A percentile compares a stretch with the other conserved stretches of the same genome.
These are phyloP conservation scores for Colletotrichum cuscutae DNA, from an alignment of 2,329 filamentous ascomycete genomes.

Conservation along the genomic window DNA sequence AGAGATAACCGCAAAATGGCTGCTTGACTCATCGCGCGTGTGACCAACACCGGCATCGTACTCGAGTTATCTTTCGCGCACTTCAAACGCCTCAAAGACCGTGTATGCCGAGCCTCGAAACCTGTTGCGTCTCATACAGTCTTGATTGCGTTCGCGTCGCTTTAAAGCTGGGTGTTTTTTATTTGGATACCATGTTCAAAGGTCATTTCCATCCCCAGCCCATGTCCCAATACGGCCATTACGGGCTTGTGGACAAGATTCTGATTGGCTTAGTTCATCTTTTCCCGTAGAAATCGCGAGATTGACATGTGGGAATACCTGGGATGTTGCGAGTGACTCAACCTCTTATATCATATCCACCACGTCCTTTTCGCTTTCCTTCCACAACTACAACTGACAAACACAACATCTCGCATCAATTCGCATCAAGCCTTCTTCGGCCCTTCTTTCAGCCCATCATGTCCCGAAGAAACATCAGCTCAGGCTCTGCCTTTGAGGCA, in stretches of 20 bases:
- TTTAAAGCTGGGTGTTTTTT: not conserved
- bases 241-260: not conserved
- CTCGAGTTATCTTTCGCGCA: not conserved
- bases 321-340: not conserved
- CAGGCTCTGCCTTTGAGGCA: constrained; percentile 61
- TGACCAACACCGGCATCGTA: not conserved
- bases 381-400: no score
- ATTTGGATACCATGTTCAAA: not conserved
- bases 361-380: not conserved
- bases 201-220: not conserved
- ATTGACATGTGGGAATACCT: not conserved
- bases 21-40: not conserved
- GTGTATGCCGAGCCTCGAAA: not conserved
- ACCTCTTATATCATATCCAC: not conserved
- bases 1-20: not conserved
- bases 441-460: constrained; percentile 37
- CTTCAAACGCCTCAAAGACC: not conserved
- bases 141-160: not conserved
- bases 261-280: constrained; percentile 13
- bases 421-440: not conserved
- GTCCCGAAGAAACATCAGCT: constrained; percentile 55
- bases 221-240: constrained; percentile 12
- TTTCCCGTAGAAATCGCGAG: constrained; percentile 6
- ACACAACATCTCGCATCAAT: not conserved
- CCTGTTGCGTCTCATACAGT: not conserved